phyloP scores from a whole-genome alignment of 257 asterid genomes.

The Solanum appendiculatum region DNA sequence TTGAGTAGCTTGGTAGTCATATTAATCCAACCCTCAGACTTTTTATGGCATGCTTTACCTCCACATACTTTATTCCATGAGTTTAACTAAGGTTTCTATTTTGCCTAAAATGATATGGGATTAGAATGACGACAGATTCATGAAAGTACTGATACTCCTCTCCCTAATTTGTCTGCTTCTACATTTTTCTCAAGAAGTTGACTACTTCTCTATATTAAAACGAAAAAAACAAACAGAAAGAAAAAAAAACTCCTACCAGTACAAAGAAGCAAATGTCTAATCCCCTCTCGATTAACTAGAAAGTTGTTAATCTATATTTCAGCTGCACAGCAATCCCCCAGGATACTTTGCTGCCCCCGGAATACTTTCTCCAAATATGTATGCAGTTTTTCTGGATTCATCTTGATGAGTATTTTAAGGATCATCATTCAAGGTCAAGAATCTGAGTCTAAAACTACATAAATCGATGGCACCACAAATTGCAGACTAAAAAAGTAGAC shows the following conservation, averaged over 20 bases:
- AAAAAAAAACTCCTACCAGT: neutral
- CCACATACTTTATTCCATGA: neutral
- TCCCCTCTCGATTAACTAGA: neutral
- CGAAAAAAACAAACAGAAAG: neutral
- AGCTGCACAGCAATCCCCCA: neutral
- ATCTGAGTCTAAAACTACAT: neutral
- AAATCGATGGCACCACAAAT: neutral
- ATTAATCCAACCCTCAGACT: neutral
- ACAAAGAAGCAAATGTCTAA: neutral
- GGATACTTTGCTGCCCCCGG: neutral
- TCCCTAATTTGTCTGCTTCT: neutral
- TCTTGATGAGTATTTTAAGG: neutral
- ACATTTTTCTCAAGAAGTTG: neutral
- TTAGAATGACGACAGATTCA: neutral
- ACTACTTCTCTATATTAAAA: neutral
- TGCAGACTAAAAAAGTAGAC: neutral
- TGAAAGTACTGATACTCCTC: neutral
- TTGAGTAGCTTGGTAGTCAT: neutral
- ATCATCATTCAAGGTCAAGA: neutral
- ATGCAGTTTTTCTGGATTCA: neutral
- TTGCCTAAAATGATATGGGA: neutral
- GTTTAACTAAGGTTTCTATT: neutral
- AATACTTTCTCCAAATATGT: neutral
- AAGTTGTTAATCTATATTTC: neutral
- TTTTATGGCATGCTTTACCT: neutral